phyloP scores from a whole-genome alignment of 352 stramenopile genomes.

The Phytopythium delawarense region DNA sequence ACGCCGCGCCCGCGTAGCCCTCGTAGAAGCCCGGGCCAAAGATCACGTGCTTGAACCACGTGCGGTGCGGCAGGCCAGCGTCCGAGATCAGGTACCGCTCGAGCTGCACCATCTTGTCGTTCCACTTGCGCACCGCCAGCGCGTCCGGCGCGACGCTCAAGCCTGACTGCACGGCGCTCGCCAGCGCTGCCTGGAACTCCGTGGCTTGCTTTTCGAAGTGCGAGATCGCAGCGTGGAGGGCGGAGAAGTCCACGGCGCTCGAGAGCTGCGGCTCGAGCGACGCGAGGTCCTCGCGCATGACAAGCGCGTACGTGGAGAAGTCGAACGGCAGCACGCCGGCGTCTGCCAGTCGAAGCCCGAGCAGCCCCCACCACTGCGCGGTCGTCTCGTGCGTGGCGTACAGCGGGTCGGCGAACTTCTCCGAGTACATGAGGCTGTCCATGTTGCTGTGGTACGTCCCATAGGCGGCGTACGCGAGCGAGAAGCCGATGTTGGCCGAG shows the following conservation, averaged over 20 bases:
- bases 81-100: conserved; percentile 30
- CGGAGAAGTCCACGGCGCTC: conserved; percentile 24
- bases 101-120: conserved; percentile 26
- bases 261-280: conserved; percentile 22
- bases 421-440: conserved; percentile 74
- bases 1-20: conserved; percentile 37
- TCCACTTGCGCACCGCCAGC: conserved; percentile 15
- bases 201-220: conserved; percentile 26
- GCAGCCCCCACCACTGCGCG: conserved; percentile 54
- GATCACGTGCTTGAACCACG: conserved; percentile 46
- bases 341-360: conserved; percentile 55
- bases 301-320: conserved; percentile 56
- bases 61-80: conserved; percentile 35
- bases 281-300: conserved; percentile 48
- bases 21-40: conserved; percentile 51
- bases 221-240: conserved; percentile 35
- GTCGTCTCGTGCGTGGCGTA: conserved; percentile 50
- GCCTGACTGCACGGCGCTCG: neutral
- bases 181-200: conserved; percentile 20
- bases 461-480: conserved; percentile 25
- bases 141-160: neutral
- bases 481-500: conserved; percentile 38
- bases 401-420: conserved; percentile 51
- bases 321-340: conserved; percentile 59
- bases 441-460: conserved; percentile 86